These are phyloP conservation scores for Guadua angustifolia DNA, from an alignment of 176 grass and related monocot species.

Conservation along the genomic window DNA sequence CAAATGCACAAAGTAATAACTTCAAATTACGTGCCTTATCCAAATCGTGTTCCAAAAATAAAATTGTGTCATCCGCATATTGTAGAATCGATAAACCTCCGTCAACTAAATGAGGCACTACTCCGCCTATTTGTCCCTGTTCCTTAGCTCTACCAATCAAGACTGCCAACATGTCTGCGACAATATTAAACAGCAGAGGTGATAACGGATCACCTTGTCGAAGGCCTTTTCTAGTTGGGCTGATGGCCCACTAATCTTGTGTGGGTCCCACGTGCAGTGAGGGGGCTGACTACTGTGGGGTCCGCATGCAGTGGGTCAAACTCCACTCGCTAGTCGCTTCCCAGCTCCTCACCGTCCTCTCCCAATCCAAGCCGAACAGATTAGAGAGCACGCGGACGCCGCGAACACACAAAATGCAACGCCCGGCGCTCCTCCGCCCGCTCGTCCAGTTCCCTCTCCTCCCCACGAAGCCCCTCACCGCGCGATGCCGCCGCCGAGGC, in stretches of 20 bases:
- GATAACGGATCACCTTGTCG: no score
- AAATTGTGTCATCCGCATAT: no score
- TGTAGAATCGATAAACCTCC: no score
- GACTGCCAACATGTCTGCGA: no score
- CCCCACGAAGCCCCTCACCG: background rate
- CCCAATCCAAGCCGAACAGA: constrained; percentile 45
- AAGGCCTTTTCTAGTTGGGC: no score
- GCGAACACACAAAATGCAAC: constrained; percentile 28
- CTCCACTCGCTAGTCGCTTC: background rate
- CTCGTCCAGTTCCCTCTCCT: constrained; percentile 32
- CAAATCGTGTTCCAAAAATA: no score
- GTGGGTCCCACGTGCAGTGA: background rate
- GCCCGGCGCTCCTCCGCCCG: constrained; percentile 46
- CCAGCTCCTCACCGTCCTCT: constrained; percentile 12
- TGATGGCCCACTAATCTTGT: background rate
- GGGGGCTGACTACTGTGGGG: background rate
- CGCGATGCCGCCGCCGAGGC: background rate
- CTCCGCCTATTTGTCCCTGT: no score
- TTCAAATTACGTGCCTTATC: no score
- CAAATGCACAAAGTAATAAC: no score
- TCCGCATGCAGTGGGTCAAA: background rate
- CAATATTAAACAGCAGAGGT: no score
- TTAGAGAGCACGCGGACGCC: background rate
- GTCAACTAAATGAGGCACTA: no score
- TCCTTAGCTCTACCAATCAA: no score